A percentile compares a stretch with the other conserved stretches of the same genome.
These are phyloP conservation scores for Bidens hawaiensis DNA, from an alignment of 140 eudicot genomes.

Conservation along the genomic window DNA sequence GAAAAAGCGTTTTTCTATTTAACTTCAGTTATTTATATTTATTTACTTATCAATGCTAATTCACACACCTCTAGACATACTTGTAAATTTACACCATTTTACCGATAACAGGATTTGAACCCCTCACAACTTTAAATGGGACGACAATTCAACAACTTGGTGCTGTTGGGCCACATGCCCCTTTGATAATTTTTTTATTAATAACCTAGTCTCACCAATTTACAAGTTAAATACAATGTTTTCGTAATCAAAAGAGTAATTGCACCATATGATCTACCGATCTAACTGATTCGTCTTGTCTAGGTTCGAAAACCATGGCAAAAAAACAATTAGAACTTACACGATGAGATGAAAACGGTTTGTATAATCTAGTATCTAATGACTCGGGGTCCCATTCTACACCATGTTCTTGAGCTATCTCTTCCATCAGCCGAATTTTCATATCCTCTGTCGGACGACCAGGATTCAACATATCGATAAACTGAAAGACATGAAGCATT, in stretches of 20 bases:
- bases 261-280: no score
- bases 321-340: conserved; percentile 24
- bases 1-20: neutral
- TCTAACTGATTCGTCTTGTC: no score
- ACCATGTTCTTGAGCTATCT: conserved; percentile 60
- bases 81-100: no score
- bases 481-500: conserved; percentile 27
- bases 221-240: neutral
- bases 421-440: conserved; percentile 71
- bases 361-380: conserved; percentile 40
- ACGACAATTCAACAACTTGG: no score
- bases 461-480: conserved; percentile 41
- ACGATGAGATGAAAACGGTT: conserved; percentile 22
- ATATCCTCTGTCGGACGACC: conserved; percentile 43
- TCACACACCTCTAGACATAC: no score
- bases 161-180: no score
- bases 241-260: no score
- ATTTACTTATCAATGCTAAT: no score
- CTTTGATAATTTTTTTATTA: no score
- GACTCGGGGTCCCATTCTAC: conserved; percentile 57
- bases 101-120: no score
- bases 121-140: no score
- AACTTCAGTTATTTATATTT: neutral
- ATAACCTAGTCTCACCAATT: neutral
- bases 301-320: neutral